Conservation (phyloP, 257 asterid genomes). For the Paraleonurus japonicus region DNA sequence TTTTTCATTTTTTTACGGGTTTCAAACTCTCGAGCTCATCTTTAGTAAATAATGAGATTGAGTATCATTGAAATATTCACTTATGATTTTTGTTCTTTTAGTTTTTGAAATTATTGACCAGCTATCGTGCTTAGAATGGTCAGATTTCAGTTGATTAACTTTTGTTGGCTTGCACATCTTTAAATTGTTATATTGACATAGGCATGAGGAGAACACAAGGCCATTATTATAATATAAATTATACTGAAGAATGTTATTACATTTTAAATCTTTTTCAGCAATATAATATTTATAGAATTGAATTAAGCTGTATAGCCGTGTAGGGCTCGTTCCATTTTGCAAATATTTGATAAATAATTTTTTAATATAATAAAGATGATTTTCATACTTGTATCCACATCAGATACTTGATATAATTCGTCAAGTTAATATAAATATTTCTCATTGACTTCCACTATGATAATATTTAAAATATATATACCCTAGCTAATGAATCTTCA, state of each 20-base stretch:
- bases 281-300: background rate
- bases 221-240: background rate
- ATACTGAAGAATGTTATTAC: background rate
- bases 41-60: background rate
- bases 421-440: background rate
- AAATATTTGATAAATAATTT: background rate
- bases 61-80: background rate
- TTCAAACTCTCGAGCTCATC: too few species aligned
- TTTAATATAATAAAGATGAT: background rate
- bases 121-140: background rate
- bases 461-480: background rate
- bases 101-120: background rate
- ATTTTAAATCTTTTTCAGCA: background rate
- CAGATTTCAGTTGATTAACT: background rate
- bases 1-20: too few species aligned
- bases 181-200: background rate
- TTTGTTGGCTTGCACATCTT: conserved; percentile 11
- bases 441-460: conserved; percentile 16
- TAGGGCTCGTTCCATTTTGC: background rate
- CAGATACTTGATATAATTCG: conserved; percentile 2
- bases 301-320: background rate
- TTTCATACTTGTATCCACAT: conserved; percentile 25
- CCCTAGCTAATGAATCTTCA: conserved; percentile 28
- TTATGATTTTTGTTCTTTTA: background rate
- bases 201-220: conserved; percentile 30